Evolutionary conservation across 768 basidiomycete species (phyloP), one percentile per base, ranked within the genome.

Genomic region (Xerocomus potaroensis): DNA sequence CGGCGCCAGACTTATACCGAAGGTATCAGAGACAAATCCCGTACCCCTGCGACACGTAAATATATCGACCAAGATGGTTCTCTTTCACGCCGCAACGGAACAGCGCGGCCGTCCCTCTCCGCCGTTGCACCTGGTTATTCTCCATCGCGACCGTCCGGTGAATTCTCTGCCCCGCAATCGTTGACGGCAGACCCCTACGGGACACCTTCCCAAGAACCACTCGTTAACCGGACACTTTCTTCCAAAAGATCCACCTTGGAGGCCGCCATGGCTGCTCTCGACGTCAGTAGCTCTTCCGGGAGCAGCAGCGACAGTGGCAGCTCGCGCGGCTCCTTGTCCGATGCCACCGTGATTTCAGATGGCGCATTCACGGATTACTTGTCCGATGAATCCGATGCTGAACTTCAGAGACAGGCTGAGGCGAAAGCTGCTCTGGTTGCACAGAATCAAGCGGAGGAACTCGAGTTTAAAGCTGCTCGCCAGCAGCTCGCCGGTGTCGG

Each of bases 331-430:
- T 83, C 82, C 16, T 55, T 79, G 59, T 81, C 83, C 3, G 85
- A 87, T 61, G 80, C 80, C 49, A 91, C 90, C 4, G 75, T 91
- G 46, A 89, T 84, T 4, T 90, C 88, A 8, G 89, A 91, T 55
- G 89, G 88, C 11, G 87, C 81, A 14, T 92, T 92, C 60, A 92
- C 90, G 11, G 90, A 92, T 62, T 92, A 92, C 63, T 68, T 91
- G 24, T 91, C 88, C n/a, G 89, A 91, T 60, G 89, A 92, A 67
- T 91, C 88, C n/a, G 89, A 92, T 59, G 87, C 82, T 22, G 89
- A 92, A 62, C 66, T 92, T 45, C 89, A 92, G 66, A 74, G 87
- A 49, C 88, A 91, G 65, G 89, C 89, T 5, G 90, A 91, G 59
- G 81, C 80, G 18, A 81, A 79, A 51, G 89, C 89, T 4, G 86